Evolutionary conservation across 352 stramenopile genomes (phyloP), one percentile per base, ranked within the genome.

Genomic region (Plasmopara halstedii): DNA sequence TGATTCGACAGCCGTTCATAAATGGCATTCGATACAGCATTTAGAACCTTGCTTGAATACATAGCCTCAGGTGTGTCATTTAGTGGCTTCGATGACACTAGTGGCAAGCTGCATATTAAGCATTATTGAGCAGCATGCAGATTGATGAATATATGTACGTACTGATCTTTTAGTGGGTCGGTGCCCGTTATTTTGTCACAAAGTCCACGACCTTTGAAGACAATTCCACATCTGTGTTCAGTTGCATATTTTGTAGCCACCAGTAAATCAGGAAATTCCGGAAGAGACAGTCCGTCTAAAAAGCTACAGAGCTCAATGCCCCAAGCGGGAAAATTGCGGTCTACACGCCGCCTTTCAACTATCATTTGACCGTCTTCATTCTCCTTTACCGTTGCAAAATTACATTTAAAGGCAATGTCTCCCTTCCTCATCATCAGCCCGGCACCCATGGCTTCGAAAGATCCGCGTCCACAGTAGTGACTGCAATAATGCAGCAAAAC

Each of bases 381-480:
- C 52, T 78, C 60, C 32, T 73, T 42, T 23, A 88, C 62, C 8
- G 81, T 90, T 4, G 80, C 83, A 57, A 94, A 94, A 59, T 94
- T 94, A 65, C 83, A 92, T 46, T 94, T 94, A 55, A 92, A 94
- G 13, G 83, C 83, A 11, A 94, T 79, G 43, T 94, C 78, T 17
- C 83, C 83, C 55, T 85, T 86, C 38, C 68, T 68, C 83, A 94
- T 94, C 2, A 61, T 59, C 14, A 94, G 58, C 6, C 83, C 83
- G 22, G 83, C 78, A 14, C 83, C 83, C 83, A 94, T 94, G 15
- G 81, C 83, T 54, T 94, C 83, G 49, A 94, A 94, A 19, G 83
- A 89, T 6, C 83, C 83, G 19, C 83, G 76, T 18, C 83, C 83
- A 31, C 83, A 78, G 49, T 94, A 94, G 54, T 94, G 64, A 23